Base-by-base conservation (phyloP, 2,329 filamentous ascomycete genomes). In the Colletotrichum sp. region DNA sequence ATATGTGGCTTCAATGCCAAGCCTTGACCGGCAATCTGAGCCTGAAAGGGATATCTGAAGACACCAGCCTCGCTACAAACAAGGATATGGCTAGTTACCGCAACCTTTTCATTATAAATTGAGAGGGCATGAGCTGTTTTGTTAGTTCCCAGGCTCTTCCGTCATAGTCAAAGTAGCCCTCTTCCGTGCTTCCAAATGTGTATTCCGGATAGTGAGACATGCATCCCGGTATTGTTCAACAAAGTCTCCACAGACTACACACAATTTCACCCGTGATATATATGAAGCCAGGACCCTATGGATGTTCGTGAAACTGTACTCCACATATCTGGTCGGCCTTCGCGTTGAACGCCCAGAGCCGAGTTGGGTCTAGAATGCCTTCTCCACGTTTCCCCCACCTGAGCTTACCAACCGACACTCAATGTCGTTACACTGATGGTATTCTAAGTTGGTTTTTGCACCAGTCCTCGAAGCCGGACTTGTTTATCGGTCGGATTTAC, bases 341-440 rank as follows among this genome's bases (percentile, higher is more conserved):
- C 70, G 70, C 55, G 64, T 21, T 30, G n/a, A 62, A 62, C 18
- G 34, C 15, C 38, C 55, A 61, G 60, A 38, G 36, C 64, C 64
- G 64, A 72, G 30, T 52, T 52, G 43, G 10, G 43, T 52, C 43
- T 52, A 55, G 60, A 28, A 28, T 28, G 2, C 26, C 30, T 28
- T 66, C 28, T 30, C 26, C 60, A n/a, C 24, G 24, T 3, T 4
- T 32, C 4, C 26, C 15, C 6, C n/a, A 18, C 32, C 43, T 13
- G 48, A 26, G 62, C 56, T 24, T 28, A 34, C 52, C 34, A 7
- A 58, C 24, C 34, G 7, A 24, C 26, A 18, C n/a, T 32, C n/a
- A 43, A 13, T 8, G 26, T 38, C 60, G n/a, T 64, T 28, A n/a
- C 58, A 61, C 28, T 61, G n/a, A 26, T 61, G 28, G 58, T 9